Percentiles rank a stretch among this genome's conserved stretches.
Conservation (phyloP, 2,329 filamentous ascomycete species). For the Penicillium expansum region DNA sequence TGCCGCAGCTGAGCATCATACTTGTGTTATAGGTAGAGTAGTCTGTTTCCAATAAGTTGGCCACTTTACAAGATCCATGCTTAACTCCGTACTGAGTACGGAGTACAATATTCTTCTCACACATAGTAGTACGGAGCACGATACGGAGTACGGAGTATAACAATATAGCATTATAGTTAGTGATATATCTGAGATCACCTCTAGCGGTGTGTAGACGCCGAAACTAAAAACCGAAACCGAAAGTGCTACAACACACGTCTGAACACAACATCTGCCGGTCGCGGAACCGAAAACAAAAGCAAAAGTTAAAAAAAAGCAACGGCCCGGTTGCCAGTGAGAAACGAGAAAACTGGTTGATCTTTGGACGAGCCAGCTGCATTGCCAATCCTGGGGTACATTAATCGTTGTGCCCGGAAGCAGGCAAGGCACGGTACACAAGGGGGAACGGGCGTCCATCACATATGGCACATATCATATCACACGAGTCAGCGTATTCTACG, state of each 20-base stretch:
- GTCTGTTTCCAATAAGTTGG: slow-evolving; percentile 2
- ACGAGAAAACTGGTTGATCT: neutral
- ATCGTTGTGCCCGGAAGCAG: neutral
- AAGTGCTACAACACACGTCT: neutral
- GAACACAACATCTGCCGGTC: neutral
- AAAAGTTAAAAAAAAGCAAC: neutral
- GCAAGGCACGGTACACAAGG: slow-evolving; percentile 5
- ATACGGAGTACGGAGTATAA: neutral
- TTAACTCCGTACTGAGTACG: neutral
- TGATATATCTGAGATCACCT: slow-evolving; percentile 4
- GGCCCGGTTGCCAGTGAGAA: neutral
- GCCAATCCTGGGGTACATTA: slow-evolving; percentile 24
- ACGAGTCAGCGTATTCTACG: neutral
- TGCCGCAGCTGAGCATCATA: neutral
- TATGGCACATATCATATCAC: slow-evolving; percentile 3
- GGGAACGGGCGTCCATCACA: slow-evolving; percentile 1
- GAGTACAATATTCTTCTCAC: neutral
- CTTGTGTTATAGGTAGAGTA: neutral
- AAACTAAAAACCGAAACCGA: neutral
- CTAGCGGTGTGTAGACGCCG: slow-evolving; percentile 10
- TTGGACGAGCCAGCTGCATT: slow-evolving; percentile 14
- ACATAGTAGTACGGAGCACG: neutral
- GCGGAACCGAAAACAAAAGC: neutral
- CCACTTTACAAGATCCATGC: neutral
- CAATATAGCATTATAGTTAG: neutral